phyloP scores from a whole-genome alignment of 2,329 filamentous ascomycete genomes.

The Alternaria consortialis region DNA sequence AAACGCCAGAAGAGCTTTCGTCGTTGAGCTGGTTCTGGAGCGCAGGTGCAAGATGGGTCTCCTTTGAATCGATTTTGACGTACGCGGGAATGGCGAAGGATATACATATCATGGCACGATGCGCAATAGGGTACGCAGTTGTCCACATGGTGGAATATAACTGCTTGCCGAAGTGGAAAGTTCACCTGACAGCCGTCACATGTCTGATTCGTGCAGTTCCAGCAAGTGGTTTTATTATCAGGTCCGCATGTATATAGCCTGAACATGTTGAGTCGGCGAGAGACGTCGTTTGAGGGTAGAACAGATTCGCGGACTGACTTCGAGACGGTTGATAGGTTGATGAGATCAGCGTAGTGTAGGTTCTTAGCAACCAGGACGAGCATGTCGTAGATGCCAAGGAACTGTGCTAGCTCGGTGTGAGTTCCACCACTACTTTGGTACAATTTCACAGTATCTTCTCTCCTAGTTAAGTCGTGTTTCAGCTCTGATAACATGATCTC shows the following conservation, averaged over 20 bases:
- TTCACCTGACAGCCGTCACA: slow-evolving; percentile 28
- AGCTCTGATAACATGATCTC: slow-evolving; percentile 21
- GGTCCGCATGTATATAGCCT: slow-evolving; percentile 31
- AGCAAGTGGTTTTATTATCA: slow-evolving; percentile 25
- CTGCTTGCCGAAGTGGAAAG: slow-evolving; percentile 16
- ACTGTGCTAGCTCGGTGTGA: slow-evolving; percentile 29
- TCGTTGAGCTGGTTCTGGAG: slow-evolving; percentile 10
- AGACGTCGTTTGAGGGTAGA: slow-evolving; percentile 29
- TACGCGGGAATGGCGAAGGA: neutral
- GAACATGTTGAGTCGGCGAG: slow-evolving; percentile 27
- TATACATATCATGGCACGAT: slow-evolving; percentile 26
- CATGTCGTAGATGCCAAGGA: slow-evolving; percentile 44
- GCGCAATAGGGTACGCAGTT: slow-evolving; percentile 35
- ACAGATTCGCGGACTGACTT: slow-evolving; percentile 35
- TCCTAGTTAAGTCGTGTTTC: slow-evolving; percentile 6
- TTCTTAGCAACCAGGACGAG: slow-evolving; percentile 35
- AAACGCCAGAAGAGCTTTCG: slow-evolving; percentile 7
- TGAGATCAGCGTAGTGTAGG: slow-evolving; percentile 40
- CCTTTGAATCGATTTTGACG: neutral
- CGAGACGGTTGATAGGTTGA: slow-evolving; percentile 35
- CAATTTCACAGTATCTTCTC: neutral
- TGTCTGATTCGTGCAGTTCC: slow-evolving; percentile 32
- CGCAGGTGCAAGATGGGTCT: slow-evolving; percentile 24
- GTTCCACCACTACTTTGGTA: slow-evolving; percentile 10
- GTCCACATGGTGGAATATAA: slow-evolving; percentile 29